Conservation (phyloP, 2,329 filamentous ascomycete species). For the Diaporthe citrichinensis region DNA sequence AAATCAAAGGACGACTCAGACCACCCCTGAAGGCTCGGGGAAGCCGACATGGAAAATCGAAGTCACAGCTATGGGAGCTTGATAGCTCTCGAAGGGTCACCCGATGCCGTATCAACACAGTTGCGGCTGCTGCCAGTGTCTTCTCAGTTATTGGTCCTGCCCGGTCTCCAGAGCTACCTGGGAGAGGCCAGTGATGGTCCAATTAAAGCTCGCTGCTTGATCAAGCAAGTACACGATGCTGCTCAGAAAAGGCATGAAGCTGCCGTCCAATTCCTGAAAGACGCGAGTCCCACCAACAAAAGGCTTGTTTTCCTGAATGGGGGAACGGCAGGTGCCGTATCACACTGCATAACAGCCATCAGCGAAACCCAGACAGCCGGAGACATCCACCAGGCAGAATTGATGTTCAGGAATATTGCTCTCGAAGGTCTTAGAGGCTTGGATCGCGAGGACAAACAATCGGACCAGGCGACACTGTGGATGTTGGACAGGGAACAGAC, state of each 20-base stretch:
- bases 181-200: conserved; percentile 47
- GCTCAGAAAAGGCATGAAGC: conserved; percentile 60
- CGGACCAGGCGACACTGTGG: conserved; percentile 31
- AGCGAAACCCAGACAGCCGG: conserved; percentile 66
- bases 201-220: conserved; percentile 56
- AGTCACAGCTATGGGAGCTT: conserved; percentile 62
- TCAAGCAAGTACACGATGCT: conserved; percentile 67
- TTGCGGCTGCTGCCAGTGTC: conserved; percentile 72
- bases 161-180: conserved; percentile 64
- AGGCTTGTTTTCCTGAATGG: conserved; percentile 73
- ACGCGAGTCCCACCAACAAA: conserved; percentile 61
- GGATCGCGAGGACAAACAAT: conserved; percentile 27
- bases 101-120: conserved; percentile 70
- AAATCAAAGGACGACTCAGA: background rate
- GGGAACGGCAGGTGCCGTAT: conserved; percentile 68
- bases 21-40: background rate
- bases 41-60: conserved; percentile 27
- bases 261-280: conserved; percentile 66
- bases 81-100: conserved; percentile 72
- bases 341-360: conserved; percentile 68
- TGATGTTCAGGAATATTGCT: conserved; percentile 65
- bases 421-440: conserved; percentile 57
- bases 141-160: conserved; percentile 70
- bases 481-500: conserved; percentile 40
- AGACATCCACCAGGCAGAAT: conserved; percentile 63